Evolutionary conservation across 2,329 filamentous ascomycete species (phyloP), one percentile per base, ranked within the genome.

Genomic region (Cytospora leucostoma): DNA sequence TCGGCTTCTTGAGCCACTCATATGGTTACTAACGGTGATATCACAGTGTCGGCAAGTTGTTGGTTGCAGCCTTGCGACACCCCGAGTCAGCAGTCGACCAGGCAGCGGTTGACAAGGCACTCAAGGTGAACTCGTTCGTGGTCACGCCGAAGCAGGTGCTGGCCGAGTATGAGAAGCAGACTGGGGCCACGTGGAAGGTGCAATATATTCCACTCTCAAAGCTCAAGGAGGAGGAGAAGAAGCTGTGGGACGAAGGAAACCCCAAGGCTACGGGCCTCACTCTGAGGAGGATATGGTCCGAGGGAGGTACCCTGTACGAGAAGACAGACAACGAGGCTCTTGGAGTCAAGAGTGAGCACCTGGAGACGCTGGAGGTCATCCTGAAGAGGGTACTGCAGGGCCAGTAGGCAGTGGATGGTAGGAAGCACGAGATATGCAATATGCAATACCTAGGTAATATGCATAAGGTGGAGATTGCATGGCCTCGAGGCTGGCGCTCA

Each of bases 101-200:
- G 59, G 77, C 74, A 7, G 79, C 84, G 0, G 78, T 78, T 38
- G 84, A 84, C 67, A 81, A 82, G 59, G 82, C 84, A 0, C 74
- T 92, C 38, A 88, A 85, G 63, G 86, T 92, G 1, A 88, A 91
- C 70, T 91, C 88, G 0, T 92, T 91, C 67, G 87, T 88, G 0
- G 81, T 84, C 2, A 90, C 86, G 0, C 84, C 87, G 0, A 79
- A 83, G 10, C 75, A 85, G 33, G 86, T 91, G 21, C 71, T 90
- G 21, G 79, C 79, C n/a, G 88, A 90, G 71, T 90, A 88, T 68
- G 86, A 91, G 75, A 84, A 79, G 67, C 88, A 91, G 73, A 88
- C 85, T 0, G 83, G 81, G 4, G 74, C 75, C 15, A 76, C 81
- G 65, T 90, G 87, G 86, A 74, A 78, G 0, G 76, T 86, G 11